Evolutionary conservation across 208 protist genomes (phyloP).

Genomic region (Trypanosoma mega): DNA sequence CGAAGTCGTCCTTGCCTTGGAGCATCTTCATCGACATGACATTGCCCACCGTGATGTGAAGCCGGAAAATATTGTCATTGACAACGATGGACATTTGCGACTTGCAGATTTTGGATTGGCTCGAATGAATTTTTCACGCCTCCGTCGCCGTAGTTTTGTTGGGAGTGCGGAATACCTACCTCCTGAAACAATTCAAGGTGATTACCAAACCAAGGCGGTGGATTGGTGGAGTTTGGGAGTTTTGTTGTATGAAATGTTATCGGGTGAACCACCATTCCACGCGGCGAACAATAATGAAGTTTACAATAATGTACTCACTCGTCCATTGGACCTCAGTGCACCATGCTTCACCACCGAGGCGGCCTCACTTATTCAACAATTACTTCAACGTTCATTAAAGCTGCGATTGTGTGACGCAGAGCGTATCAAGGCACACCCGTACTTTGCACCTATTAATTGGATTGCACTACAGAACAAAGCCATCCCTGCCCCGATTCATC

Average conservation of each 20-base stretch:
- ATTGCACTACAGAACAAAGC: conserved; percentile 39
- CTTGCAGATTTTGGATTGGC: conserved; percentile 91
- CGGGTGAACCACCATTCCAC: conserved; percentile 91
- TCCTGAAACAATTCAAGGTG: conserved; percentile 88
- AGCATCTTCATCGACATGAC: conserved; percentile 84
- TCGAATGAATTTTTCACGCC: conserved; percentile 59
- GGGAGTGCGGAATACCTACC: conserved; percentile 90
- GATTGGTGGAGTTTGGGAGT: conserved; percentile 97
- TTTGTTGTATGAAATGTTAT: conserved; percentile 94
- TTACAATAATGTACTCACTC: conserved; percentile 71
- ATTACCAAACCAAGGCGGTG: conserved; percentile 91
- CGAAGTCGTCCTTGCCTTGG: conserved; percentile 88
- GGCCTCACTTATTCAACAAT: conserved; percentile 46
- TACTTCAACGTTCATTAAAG: conserved; percentile 54
- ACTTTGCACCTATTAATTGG: conserved; percentile 76
- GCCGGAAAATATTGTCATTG: conserved; percentile 88
- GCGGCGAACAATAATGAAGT: conserved; percentile 82
- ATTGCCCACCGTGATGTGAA: conserved; percentile 91
- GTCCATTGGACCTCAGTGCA: conserved; percentile 39
- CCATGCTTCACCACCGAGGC: conserved; percentile 56
- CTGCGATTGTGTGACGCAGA: conserved; percentile 38
- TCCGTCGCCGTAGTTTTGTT: conserved; percentile 81
- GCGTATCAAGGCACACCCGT: conserved; percentile 62
- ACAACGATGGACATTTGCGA: conserved; percentile 73
- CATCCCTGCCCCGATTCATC: conserved; percentile 49